phyloP scores from a whole-genome alignment of 2,329 filamentous ascomycete species.

The Stemphylium lycopersici region DNA sequence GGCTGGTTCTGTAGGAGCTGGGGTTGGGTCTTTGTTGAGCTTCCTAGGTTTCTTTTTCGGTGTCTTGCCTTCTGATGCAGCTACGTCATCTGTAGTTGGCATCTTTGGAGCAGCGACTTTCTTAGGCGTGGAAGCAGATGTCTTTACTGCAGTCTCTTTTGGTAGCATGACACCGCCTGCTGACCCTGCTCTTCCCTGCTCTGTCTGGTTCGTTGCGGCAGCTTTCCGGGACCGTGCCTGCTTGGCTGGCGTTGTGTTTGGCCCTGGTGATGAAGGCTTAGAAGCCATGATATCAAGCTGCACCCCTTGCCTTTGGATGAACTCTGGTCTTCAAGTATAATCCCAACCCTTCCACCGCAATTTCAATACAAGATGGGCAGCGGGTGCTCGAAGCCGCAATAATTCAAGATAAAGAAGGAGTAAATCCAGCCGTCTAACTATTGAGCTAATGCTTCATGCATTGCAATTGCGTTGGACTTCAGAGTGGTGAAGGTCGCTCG shows the following conservation, averaged over 20 bases:
- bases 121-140: constrained; percentile 5
- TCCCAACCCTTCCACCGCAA: not conserved
- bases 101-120: constrained; percentile 7
- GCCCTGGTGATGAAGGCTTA: constrained; percentile 34
- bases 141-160: constrained; percentile 14
- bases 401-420: not conserved
- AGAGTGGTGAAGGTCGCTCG: constrained; percentile 4
- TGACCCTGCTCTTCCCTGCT: constrained; percentile 34
- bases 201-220: constrained; percentile 5
- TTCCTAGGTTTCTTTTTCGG: constrained; percentile 38
- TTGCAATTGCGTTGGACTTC: not conserved
- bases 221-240: constrained; percentile 34
- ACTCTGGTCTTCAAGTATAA: not conserved
- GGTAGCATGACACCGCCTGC: constrained; percentile 36
- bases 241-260: constrained; percentile 30
- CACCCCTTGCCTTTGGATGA: not conserved
- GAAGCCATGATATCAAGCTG: constrained; percentile 27
- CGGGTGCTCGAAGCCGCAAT: not conserved
- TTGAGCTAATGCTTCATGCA: not conserved
- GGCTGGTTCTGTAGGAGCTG: constrained; percentile 6
- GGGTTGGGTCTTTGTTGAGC: constrained; percentile 38
- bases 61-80: not conserved
- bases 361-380: not conserved
- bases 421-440: not conserved
- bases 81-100: constrained; percentile 13